Evolutionary conservation across 805 yeast species (phyloP).

Genomic region (Kodamaea kakaduensis): DNA sequence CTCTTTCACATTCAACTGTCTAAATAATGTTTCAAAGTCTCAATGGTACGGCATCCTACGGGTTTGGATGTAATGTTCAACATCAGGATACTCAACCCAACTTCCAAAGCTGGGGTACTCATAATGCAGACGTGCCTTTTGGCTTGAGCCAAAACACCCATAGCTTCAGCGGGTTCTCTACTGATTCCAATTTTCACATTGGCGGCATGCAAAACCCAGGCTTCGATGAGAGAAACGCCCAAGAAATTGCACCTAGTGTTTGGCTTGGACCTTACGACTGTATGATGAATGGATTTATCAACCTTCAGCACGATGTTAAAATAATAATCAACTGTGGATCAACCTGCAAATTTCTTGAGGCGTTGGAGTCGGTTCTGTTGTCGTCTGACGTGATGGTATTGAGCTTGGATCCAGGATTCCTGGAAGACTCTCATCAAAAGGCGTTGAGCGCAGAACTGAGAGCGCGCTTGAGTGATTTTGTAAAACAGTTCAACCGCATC

Average conservation of each 20-base stretch:
- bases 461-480: conserved; percentile 23
- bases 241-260: conserved; percentile 27
- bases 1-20: conserved; percentile 2
- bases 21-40: background rate
- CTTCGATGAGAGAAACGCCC: conserved; percentile 10
- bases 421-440: conserved; percentile 5
- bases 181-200: too few species aligned
- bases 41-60: background rate
- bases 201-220: too few species aligned
- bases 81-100: too few species aligned
- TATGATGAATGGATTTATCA: conserved; percentile 7
- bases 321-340: conserved; percentile 38
- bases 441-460: conserved; percentile 15
- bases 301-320: conserved; percentile 17
- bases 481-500: conserved; percentile 27
- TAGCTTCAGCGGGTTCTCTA: too few species aligned
- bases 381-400: conserved; percentile 37
- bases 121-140: too few species aligned
- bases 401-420: conserved; percentile 34
- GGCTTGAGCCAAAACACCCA: too few species aligned
- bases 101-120: too few species aligned
- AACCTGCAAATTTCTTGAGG: conserved; percentile 27
- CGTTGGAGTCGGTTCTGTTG: conserved; percentile 18
- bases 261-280: conserved; percentile 24
- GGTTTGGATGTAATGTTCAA: too few species aligned